These are phyloP conservation scores for Gaillardinia entomophila DNA, from an alignment of 805 yeast species.

Conservation along the genomic window DNA sequence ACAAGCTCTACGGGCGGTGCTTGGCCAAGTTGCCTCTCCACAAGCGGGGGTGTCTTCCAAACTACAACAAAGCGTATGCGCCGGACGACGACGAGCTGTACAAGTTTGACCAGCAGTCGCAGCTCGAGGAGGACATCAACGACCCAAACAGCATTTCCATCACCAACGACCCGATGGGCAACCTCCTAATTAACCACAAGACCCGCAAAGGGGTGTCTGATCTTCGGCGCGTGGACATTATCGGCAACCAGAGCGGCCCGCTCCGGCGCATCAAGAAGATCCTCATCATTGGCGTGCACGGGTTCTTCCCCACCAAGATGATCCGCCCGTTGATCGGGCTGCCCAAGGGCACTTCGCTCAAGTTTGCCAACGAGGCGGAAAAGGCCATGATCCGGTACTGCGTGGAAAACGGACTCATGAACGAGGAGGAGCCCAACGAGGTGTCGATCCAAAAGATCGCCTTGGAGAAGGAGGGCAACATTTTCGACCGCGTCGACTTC, in stretches of 20 bases:
- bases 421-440: constrained; percentile 23
- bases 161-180: constrained; percentile 37
- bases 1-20: constrained; percentile 32
- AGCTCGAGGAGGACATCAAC: constrained; percentile 19
- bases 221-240: background rate
- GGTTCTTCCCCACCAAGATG: constrained; percentile 87
- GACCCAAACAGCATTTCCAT: constrained; percentile 31
- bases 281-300: constrained; percentile 89
- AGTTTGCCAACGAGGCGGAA: constrained; percentile 89
- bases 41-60: constrained; percentile 37
- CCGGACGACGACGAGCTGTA: constrained; percentile 5
- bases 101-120: constrained; percentile 13
- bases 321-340: constrained; percentile 84
- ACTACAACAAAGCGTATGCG: constrained; percentile 25
- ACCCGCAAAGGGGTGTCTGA: background rate
- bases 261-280: constrained; percentile 44
- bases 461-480: constrained; percentile 87
- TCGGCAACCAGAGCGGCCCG: background rate
- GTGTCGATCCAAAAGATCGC: constrained; percentile 81
- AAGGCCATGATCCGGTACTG: constrained; percentile 60
- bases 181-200: constrained; percentile 30
- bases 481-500: constrained; percentile 77
- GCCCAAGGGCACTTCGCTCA: constrained; percentile 92
- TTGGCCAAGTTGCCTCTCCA: constrained; percentile 28
- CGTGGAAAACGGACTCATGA: constrained; percentile 37